phyloP scores from a whole-genome alignment of 2,329 filamentous ascomycete species.

The Neonectria coccinea region DNA sequence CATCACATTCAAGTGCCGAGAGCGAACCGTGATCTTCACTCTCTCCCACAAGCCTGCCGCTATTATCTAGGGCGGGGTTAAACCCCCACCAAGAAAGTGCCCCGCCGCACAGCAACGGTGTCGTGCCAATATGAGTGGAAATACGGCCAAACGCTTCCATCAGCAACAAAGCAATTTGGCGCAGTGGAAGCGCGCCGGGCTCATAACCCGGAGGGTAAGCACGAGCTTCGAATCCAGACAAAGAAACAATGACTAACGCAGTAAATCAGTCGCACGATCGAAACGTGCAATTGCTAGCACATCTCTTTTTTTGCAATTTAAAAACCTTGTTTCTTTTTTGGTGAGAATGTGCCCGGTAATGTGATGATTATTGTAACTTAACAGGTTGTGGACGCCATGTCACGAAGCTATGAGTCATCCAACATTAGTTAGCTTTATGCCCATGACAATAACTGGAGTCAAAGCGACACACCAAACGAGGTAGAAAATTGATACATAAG shows the following conservation, averaged over 20 bases:
- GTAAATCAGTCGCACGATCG: constrained; percentile 30
- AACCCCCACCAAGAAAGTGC: background rate
- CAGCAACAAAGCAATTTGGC: constrained; percentile 15
- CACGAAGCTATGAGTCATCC: too few species aligned
- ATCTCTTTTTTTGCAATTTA: constrained; percentile 25
- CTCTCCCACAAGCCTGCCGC: too few species aligned
- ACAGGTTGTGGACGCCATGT: background rate
- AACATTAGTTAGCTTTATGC: too few species aligned
- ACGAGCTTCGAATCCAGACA: background rate
- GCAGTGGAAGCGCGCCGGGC: constrained; percentile 34
- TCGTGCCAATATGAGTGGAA: background rate
- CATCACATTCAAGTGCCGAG: background rate
- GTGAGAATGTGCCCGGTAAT: background rate
- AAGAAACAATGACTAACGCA: background rate
- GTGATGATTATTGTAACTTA: background rate
- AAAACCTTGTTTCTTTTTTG: constrained; percentile 12
- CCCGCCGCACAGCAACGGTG: background rate
- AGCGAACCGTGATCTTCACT: background rate
- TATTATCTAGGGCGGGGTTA: background rate
- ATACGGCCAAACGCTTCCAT: background rate
- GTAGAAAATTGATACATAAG: too few species aligned
- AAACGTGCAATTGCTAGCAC: constrained; percentile 47
- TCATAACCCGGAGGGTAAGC: constrained; percentile 41
- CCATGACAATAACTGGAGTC: background rate
- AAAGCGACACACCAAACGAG: background rate